Conservation (phyloP, 1,284 basidiomycete genomes). For the Malassezia arunalokei region DNA sequence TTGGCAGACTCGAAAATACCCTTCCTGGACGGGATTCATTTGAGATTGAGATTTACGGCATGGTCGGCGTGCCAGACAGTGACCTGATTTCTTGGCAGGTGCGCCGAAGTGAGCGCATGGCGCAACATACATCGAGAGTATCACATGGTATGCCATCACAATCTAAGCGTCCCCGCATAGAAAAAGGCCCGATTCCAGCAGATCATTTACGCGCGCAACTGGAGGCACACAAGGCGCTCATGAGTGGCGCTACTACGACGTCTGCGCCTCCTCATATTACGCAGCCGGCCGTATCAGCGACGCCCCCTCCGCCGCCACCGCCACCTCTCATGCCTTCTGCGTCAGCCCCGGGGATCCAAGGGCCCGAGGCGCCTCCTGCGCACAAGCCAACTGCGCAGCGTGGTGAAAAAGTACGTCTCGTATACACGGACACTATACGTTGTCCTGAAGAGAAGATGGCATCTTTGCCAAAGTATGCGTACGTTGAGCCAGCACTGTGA, state of each 20-base stretch:
- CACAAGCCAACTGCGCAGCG: conserved; percentile 16
- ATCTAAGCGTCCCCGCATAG: conserved; percentile 65
- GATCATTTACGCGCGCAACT: conserved; percentile 74
- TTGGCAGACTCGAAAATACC: conserved; percentile 75
- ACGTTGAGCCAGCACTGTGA: not conserved
- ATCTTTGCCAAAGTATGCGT: conserved; percentile 9
- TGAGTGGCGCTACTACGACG: conserved; percentile 55
- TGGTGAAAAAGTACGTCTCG: conserved; percentile 20
- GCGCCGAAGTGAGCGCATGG: conserved; percentile 51
- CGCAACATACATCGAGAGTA: not conserved
- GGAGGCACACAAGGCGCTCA: conserved; percentile 77
- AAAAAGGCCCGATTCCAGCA: conserved; percentile 58
- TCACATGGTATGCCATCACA: conserved; percentile 49
- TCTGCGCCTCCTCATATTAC: conserved; percentile 46
- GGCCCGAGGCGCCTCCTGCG: not conserved
- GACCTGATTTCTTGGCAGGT: conserved; percentile 86
- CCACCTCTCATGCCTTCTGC: conserved; percentile 13
- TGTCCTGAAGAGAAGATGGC: conserved; percentile 28
- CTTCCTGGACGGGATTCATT: conserved; percentile 91
- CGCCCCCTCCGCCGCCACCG: conserved; percentile 25
- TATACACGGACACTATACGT: conserved; percentile 18
- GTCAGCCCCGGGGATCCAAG: not conserved
- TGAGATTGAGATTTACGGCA: conserved; percentile 97
- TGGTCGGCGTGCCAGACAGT: conserved; percentile 91
- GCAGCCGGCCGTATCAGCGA: conserved; percentile 18